These are phyloP conservation scores for Rhynchospora pubera DNA, from an alignment of 176 grass and related monocot genomes.

Conservation along the genomic window DNA sequence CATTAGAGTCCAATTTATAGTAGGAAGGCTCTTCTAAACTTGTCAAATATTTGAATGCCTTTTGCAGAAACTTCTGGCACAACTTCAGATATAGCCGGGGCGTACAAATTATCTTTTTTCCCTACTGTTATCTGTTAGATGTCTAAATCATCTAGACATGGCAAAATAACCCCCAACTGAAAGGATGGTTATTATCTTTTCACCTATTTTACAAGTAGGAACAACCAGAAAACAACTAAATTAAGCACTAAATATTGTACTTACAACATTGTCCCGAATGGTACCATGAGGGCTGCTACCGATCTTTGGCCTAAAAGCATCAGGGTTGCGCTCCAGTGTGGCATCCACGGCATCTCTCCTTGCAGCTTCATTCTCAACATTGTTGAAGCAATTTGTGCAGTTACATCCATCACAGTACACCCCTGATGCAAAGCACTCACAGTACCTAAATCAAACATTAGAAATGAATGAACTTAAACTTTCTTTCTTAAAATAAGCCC, in stretches of 20 bases:
- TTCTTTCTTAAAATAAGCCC: neutral
- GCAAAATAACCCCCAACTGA: neutral
- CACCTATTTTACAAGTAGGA: neutral
- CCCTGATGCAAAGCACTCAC: constrained; percentile 92
- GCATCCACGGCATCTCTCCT: constrained; percentile 81
- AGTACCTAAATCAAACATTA: constrained; percentile 48
- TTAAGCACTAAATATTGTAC: neutral
- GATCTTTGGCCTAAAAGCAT: constrained; percentile 97
- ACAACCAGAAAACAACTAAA: neutral
- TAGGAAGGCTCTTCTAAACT: neutral
- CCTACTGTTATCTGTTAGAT: neutral
- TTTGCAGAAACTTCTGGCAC: neutral
- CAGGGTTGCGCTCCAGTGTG: constrained; percentile 83
- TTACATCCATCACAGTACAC: constrained; percentile 95
- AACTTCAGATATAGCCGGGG: neutral
- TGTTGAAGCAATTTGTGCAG: constrained; percentile 87
- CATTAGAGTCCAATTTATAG: neutral
- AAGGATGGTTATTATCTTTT: too few species aligned
- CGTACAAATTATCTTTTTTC: neutral
- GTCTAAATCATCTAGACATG: neutral
- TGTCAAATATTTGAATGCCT: neutral
- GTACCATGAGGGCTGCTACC: constrained; percentile 69
- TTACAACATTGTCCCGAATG: constrained; percentile 55
- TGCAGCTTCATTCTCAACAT: constrained; percentile 76
- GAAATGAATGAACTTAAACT: neutral